Percentiles rank a stretch among this genome's conserved stretches.
These are phyloP conservation scores for Diplodia mutila DNA, from an alignment of 2,329 filamentous ascomycete genomes.

Conservation along the genomic window DNA sequence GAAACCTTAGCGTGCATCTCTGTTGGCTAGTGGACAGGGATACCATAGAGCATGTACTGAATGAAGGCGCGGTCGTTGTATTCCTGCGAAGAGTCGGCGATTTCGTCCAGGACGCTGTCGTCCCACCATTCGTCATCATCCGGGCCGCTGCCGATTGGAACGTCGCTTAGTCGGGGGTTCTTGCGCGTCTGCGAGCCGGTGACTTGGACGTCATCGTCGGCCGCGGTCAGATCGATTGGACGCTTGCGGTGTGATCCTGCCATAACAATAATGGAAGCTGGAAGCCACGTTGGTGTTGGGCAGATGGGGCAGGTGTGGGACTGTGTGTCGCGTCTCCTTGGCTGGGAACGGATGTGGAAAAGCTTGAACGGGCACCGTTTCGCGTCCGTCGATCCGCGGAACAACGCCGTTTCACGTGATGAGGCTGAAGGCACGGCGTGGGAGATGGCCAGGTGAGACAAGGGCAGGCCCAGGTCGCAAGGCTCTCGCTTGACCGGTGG, in stretches of 20 bases:
- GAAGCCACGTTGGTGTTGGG: background rate
- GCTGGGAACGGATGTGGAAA: background rate
- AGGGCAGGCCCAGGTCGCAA: conserved; percentile 4
- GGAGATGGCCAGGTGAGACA: background rate
- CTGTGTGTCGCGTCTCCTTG: background rate
- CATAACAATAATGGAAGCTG: background rate
- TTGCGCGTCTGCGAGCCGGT: conserved; percentile 16
- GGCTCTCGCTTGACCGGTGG: conserved; percentile 1
- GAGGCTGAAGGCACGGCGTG: conserved; percentile 9
- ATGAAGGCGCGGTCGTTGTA: conserved; percentile 23
- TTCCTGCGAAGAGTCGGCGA: conserved; percentile 13
- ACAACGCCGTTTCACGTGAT: conserved; percentile 2
- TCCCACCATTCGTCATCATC: background rate
- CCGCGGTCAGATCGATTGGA: conserved; percentile 43
- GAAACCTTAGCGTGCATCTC: background rate
- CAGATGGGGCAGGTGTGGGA: background rate
- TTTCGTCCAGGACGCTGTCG: background rate
- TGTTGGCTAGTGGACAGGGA: background rate
- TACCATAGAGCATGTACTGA: conserved; percentile 24
- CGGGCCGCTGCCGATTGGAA: background rate
- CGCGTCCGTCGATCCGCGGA: conserved; percentile 8
- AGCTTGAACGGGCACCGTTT: background rate
- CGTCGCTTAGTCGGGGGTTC: conserved; percentile 6
- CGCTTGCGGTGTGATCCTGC: conserved; percentile 41
- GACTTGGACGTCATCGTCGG: conserved; percentile 34